Evolutionary conservation across 192 early-diverging fungal genomes (phyloP).

Genomic region (Oehlia diaphana): DNA sequence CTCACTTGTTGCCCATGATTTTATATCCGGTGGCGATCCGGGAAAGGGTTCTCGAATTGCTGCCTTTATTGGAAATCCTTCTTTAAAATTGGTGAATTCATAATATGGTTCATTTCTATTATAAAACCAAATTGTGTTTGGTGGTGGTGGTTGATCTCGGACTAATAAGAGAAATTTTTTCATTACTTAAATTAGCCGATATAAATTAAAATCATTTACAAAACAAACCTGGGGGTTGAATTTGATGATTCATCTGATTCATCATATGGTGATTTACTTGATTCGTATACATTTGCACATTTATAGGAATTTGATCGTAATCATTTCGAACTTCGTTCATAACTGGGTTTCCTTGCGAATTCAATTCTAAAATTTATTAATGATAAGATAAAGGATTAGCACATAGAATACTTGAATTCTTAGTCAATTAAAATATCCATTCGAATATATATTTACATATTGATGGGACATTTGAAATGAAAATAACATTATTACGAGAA

Average conservation of each 20-base stretch:
- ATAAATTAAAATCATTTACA: background rate
- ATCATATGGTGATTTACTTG: background rate
- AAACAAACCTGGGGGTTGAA: background rate
- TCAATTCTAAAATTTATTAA: too few relatives aligned
- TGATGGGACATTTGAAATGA: too few relatives aligned
- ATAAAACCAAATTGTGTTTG: slow-evolving; percentile 31
- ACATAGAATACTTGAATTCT: too few relatives aligned
- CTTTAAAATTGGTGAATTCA: slow-evolving; percentile 32
- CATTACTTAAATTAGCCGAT: background rate
- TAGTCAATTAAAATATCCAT: too few relatives aligned
- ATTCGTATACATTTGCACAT: background rate
- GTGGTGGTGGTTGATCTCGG: slow-evolving; percentile 6
- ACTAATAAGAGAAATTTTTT: background rate
- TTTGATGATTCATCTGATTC: background rate
- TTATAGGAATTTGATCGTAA: too few relatives aligned
- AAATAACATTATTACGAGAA: background rate
- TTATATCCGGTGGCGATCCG: background rate
- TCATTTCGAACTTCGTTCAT: too few relatives aligned
- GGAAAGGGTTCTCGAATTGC: background rate
- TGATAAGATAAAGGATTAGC: too few relatives aligned
- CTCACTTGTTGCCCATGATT: slow-evolving; percentile 29
- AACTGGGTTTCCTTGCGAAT: too few relatives aligned
- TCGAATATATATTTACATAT: too few relatives aligned
- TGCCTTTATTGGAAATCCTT: slow-evolving; percentile 24
- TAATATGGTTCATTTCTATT: slow-evolving; percentile 29